phyloP scores from a whole-genome alignment of 2,329 filamentous ascomycete species.

The Pseudogymnoascus destructans region DNA sequence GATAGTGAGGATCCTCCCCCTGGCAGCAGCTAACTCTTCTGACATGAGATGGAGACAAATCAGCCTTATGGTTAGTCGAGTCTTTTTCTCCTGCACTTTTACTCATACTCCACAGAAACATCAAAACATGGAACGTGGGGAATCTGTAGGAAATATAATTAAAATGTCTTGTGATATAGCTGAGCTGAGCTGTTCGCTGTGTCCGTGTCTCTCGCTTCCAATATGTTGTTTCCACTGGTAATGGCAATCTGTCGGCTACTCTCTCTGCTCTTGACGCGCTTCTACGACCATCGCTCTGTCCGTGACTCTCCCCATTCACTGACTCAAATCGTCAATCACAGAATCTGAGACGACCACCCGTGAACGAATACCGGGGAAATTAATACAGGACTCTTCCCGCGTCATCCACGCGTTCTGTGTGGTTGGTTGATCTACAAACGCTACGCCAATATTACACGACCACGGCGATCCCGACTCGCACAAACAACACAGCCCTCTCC shows the following conservation, averaged over 20 bases:
- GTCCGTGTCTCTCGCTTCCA: background rate
- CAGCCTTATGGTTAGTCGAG: background rate
- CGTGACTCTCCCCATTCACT: conserved; percentile 1
- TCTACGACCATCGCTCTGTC: background rate
- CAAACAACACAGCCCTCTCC: background rate
- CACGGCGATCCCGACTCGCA: background rate
- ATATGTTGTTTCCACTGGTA: background rate
- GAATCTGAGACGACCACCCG: background rate
- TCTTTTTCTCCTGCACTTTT: background rate
- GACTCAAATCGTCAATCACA: conserved; percentile 2
- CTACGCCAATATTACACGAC: conserved; percentile 7
- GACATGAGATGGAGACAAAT: conserved; percentile 4
- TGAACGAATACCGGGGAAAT: conserved; percentile 2
- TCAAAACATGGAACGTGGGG: conserved; percentile 4
- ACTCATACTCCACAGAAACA: conserved; percentile 3
- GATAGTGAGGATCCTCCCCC: background rate
- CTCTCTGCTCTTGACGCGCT: background rate
- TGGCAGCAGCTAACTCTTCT: background rate
- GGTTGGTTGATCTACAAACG: conserved; percentile 3
- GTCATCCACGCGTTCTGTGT: conserved; percentile 6
- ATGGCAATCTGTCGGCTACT: conserved; percentile 6
- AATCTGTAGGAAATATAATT: conserved; percentile 1
- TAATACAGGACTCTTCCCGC: conserved; percentile 4
- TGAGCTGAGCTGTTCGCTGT: background rate
- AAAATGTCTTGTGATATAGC: conserved; percentile 4